A percentile compares a stretch with the other conserved stretches of the same genome.
These are phyloP conservation scores for Yamadazyma akitaensis DNA, from an alignment of 805 yeast species.

Conservation along the genomic window DNA sequence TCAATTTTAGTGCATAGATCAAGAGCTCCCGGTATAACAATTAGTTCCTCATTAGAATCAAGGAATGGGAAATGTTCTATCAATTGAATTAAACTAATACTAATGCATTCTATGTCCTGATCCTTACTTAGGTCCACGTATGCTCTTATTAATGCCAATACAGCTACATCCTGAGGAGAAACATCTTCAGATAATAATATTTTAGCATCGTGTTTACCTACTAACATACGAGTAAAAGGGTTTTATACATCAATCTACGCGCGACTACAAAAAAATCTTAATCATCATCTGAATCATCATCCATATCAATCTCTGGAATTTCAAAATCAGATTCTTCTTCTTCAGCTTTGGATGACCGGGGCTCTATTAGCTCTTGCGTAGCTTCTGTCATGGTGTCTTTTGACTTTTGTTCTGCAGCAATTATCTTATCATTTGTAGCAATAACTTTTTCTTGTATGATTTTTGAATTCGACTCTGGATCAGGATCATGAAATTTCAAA, in stretches of 20 bases:
- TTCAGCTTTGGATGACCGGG: background rate
- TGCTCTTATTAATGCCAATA: constrained; percentile 39
- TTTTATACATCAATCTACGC: background rate
- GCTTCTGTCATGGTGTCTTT: background rate
- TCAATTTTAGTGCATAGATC: constrained; percentile 24
- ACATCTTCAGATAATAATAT: constrained; percentile 38
- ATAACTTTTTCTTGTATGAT: background rate
- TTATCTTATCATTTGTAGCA: background rate
- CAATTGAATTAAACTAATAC: constrained; percentile 38
- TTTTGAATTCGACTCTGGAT: background rate
- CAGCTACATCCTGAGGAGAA: constrained; percentile 54
- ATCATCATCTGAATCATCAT: constrained; percentile 39
- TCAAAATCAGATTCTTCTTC: constrained; percentile 44
- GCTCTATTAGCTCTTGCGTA: background rate
- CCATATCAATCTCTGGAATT: constrained; percentile 46
- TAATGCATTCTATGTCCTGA: background rate
- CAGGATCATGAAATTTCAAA: constrained; percentile 8
- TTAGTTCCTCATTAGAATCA: constrained; percentile 15
- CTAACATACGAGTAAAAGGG: background rate
- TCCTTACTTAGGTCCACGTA: constrained; percentile 12
- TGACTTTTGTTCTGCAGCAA: background rate
- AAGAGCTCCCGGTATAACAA: constrained; percentile 30
- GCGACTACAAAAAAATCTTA: constrained; percentile 9
- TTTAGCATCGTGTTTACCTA: constrained; percentile 12
- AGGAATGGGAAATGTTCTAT: constrained; percentile 36